Evolutionary conservation across 129 eudicot species (phyloP).

Genomic region (Lonicera japonica): DNA sequence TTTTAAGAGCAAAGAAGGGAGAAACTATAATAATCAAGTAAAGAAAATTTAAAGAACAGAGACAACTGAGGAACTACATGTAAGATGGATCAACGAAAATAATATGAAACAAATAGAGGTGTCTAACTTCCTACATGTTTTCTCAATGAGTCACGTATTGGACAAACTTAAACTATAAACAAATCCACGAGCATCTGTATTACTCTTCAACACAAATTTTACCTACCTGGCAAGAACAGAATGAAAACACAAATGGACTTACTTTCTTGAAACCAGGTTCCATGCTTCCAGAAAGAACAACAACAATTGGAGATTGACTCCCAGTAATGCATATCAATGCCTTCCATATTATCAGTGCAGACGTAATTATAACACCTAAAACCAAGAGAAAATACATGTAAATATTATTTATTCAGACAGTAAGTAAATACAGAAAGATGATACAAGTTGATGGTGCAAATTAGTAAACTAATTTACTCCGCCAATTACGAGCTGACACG

Average conservation of each 20-base stretch:
- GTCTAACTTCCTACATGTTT: too few relatives aligned
- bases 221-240: background rate
- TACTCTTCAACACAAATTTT: background rate
- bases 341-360: conserved; percentile 89
- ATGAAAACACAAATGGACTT: background rate
- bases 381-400: conserved; percentile 9
- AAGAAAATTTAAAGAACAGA: too few relatives aligned
- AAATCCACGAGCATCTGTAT: background rate
- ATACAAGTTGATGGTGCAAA: background rate
- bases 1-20: too few relatives aligned
- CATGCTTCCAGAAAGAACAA: conserved; percentile 95
- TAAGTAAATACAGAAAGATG: too few relatives aligned
- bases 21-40: too few relatives aligned
- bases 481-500: too few relatives aligned
- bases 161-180: background rate
- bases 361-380: conserved; percentile 68
- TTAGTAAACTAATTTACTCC: too few relatives aligned
- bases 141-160: too few relatives aligned
- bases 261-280: conserved; percentile 93
- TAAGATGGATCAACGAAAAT: too few relatives aligned
- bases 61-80: too few relatives aligned
- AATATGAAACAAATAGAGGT: too few relatives aligned
- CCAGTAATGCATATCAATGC: conserved; percentile 68
- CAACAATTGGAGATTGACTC: conserved; percentile 86
- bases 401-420: background rate